Evolutionary conservation across 2,329 filamentous ascomycete genomes (phyloP), one percentile per base, ranked within the genome.

Genomic region (Dothideomycetes sp.): DNA sequence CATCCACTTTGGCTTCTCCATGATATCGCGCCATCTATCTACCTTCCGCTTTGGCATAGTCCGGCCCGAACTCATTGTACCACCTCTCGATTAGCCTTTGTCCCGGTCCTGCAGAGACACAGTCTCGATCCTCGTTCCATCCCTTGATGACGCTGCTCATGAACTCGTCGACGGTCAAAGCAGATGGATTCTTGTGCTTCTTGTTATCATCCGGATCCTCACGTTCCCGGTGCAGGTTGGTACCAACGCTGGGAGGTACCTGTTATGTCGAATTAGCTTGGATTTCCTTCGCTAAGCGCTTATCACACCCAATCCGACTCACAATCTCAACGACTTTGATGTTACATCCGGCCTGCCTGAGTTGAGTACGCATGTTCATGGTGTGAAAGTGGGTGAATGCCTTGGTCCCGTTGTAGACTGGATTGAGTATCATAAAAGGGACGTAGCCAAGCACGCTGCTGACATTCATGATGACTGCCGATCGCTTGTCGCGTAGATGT

Each of bases 361-460:
- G 53, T 49, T 77, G 72, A 1, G 65, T 64, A 4, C 72, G 60
- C 16, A 78, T 48, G 33, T 70, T 72, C 63, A 75, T 67, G 18
- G 57, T 68, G 63, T 67, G 76, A 51, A 68, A 75, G 48, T 76
- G 72, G 30, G 73, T 29, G 68, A 66, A 77, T 0, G 72, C 69
- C 48, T 78, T 79, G 2, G 70, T 75, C 2, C 67, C 73, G 49
- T 74, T 74, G 54, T 77, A 78, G 1, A 75, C 67, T 0, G 71
- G 73, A 47, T 73, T 77, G 45, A 75, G 64, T 41, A 75, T 56
- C 3, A 59, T 64, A 41, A 68, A 65, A 0, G 74, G 73, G 0
- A 70, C 54, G 44, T 66, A 75, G 4, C 67, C 74, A 1, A 77
- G 60, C 0, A 71, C 60, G 5, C 65, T 72, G 1, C 67, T 70